These are phyloP conservation scores for Diaporthe caulivora DNA, from an alignment of 2,329 filamentous ascomycete genomes.

Conservation along the genomic window DNA sequence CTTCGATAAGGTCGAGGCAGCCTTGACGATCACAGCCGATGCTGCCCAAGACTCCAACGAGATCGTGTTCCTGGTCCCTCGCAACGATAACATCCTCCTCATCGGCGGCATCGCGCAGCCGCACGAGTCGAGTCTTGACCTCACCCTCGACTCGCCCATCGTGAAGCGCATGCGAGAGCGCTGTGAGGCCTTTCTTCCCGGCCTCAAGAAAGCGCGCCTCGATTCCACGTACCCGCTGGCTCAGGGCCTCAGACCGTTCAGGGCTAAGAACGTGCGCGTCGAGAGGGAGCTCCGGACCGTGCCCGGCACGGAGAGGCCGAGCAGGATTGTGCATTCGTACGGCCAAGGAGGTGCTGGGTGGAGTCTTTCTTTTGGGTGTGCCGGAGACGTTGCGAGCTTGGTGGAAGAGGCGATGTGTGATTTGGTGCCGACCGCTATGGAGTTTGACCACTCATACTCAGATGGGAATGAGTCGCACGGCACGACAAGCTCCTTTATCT, in stretches of 20 bases:
- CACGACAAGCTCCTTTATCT: conserved; percentile 32
- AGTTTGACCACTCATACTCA: conserved; percentile 39
- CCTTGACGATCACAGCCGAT: conserved; percentile 56
- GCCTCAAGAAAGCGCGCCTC: conserved; percentile 53
- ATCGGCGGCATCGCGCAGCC: conserved; percentile 55
- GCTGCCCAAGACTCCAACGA: conserved; percentile 51
- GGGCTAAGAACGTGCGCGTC: conserved; percentile 55
- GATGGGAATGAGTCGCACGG: conserved; percentile 26
- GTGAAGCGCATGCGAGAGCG: conserved; percentile 57
- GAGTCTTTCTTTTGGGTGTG: conserved; percentile 56
- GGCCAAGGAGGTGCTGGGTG: conserved; percentile 60
- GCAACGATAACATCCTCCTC: conserved; percentile 58
- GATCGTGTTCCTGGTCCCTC: conserved; percentile 58
- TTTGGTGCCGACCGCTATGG: conserved; percentile 40
- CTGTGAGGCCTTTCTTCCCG: conserved; percentile 57
- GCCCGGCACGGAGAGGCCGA: conserved; percentile 41
- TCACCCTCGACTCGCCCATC: conserved; percentile 53
- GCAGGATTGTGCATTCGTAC: conserved; percentile 58
- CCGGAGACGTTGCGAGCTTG: conserved; percentile 50
- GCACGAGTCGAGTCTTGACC: conserved; percentile 52
- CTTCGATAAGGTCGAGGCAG: conserved; percentile 56
- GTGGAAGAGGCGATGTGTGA: conserved; percentile 50
- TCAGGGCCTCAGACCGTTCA: conserved; percentile 57
- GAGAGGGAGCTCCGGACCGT: conserved; percentile 54
- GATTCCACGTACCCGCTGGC: conserved; percentile 57